Base-by-base conservation (phyloP, 83 land plant genomes). In the Diphasiastrum complanatum region DNA sequence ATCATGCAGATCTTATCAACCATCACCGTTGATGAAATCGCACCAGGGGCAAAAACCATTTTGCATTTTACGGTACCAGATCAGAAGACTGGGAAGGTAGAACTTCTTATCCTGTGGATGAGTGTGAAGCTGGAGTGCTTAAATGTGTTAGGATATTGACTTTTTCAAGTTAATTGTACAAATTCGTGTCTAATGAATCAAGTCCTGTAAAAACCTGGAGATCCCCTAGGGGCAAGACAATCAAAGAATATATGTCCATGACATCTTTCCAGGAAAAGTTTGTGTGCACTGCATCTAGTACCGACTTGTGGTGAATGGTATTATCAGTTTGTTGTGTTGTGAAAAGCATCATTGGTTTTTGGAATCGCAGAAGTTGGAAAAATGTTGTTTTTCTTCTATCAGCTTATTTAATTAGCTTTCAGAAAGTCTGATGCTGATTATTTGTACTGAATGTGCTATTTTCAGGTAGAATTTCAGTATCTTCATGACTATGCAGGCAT, bases 51-150 rank as follows among this genome's bases (percentile, higher is more conserved):
- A 5, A 73, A 73, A 29, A 3, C 75, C 22, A 40, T 68, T 24
- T 25, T 68, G 8, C 60, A 40, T 23, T 59, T 68, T 33, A 61
- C 60, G 16, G 16, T 73, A 25, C 76, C 75, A 5, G 76, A 73
- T 41, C 75, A 72, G n/a, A 69, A 52, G 48, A 69, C 66, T 59
- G 76, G 76, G 51, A 73, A 73, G 76, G 76, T 66, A 4, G 66
- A 41, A 4, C 33, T 32, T 58, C 3, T 38, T n/a, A n/a, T n/a
- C n/a, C n/a, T n/a, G n/a, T n/a, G n/a, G n/a, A n/a, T n/a, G n/a
- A n/a, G n/a, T n/a, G n/a, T n/a, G n/a, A n/a, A n/a, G 43, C 16
- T 40, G 43, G 12, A 40, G 8, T 40, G 8, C 43, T 8, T 40
- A 40, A 8, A 16, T 40, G 43, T 8, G 43, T 40, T 40, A 8